Base-by-base conservation (phyloP, 495 filamentous ascomycete genomes). In the Cairneyella variabilis region DNA sequence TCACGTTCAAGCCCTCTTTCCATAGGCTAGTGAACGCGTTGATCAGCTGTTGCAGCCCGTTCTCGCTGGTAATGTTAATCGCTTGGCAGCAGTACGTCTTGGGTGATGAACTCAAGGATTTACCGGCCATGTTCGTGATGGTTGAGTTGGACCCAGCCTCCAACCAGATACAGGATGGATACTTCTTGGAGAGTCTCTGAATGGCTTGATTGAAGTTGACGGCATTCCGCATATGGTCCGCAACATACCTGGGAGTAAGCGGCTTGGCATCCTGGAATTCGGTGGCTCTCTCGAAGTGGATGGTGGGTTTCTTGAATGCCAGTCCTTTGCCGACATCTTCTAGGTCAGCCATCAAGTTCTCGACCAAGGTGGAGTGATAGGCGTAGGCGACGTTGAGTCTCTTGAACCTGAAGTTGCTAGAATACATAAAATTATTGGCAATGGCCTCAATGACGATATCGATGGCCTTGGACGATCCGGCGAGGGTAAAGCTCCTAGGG, bases 201-300 rank as follows among this genome's bases (percentile, higher is more conserved):
- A 81, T 58, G 0, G 78, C 77, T 8, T 77, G 65, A 7, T 64
- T 46, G 51, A 82, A 83, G 51, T 64, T 79, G 0, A 83, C 79
- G 0, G 79, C 74, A 1, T 73, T 59, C 4, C 76, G 63, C 52
- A 73, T 73, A 51, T 83, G 79, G 0, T 71, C 57, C 0, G 70
- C 60, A 0, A 76, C 66, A 50, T 71, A 72, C 28, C 56, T 62
- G 36, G 72, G 54, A 12, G 65, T 64, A 43, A 76, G 66, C 11
- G 64, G 49, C 52, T 71, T 73, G 30, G 64, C 54, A 38, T 47
- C 16, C 43, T 53, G 71, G 58, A 63, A 62, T 26, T 38, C 68
- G 56, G 56, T 73, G 65, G 1, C 36, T 50, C 5, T 75, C 32
- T 46, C 55, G 2, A 58, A 6, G 12, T 27, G 48, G 20, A 58